A percentile compares a stretch with the other conserved stretches of the same genome.
These are phyloP conservation scores for Hevea brasiliensis DNA, from an alignment of 345 rosid species.

Conservation along the genomic window DNA sequence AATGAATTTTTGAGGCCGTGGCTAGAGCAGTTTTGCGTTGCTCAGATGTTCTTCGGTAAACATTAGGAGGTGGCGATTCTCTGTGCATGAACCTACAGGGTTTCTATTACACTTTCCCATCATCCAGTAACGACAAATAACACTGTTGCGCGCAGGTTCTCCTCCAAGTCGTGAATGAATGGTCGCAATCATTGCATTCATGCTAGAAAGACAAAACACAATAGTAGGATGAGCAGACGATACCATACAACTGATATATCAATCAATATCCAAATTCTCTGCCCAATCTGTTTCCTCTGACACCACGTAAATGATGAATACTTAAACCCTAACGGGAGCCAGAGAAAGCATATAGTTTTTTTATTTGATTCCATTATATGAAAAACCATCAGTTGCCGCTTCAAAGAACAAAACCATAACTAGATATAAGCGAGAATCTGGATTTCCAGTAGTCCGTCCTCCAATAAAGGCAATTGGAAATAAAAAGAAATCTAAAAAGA, in stretches of 20 bases:
- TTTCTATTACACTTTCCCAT: slow-evolving; percentile 37
- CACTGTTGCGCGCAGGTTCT: neutral
- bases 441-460: neutral
- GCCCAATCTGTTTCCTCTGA: neutral
- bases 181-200: neutral
- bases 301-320: neutral
- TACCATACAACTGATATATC: neutral
- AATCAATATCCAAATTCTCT: neutral
- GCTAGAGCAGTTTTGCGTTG: no score
- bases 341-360: neutral
- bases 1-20: no score
- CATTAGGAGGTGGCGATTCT: no score
- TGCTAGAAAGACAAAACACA: no score
- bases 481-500: no score
- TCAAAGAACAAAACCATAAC: neutral
- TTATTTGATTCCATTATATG: neutral
- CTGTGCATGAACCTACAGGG: slow-evolving; percentile 39
- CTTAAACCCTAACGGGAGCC: neutral
- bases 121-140: slow-evolving; percentile 21
- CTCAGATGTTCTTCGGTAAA: no score
- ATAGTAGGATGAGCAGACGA: neutral
- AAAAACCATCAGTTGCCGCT: neutral
- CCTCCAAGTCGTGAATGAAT: no score
- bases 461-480: neutral
- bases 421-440: neutral